These are phyloP conservation scores for Corymbia citriodora DNA, from an alignment of 441 rosid species.

Conservation along the genomic window DNA sequence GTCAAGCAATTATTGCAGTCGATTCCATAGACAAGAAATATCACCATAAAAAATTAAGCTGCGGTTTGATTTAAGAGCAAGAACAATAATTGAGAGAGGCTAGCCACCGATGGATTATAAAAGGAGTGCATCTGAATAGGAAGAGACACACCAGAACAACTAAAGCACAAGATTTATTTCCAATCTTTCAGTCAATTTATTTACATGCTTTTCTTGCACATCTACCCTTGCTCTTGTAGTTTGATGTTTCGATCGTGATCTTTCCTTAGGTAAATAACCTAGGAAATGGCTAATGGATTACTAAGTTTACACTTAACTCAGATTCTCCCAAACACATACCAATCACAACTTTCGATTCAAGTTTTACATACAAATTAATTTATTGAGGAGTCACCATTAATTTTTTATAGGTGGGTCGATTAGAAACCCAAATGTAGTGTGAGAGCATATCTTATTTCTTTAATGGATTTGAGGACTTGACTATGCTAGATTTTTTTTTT, in stretches of 20 bases:
- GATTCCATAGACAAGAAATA: neutral
- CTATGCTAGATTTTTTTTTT: too few relatives aligned
- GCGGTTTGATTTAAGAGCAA: neutral
- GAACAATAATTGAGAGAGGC: neutral
- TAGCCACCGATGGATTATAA: neutral
- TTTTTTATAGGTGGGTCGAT: neutral
- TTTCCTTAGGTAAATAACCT: neutral
- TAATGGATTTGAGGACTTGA: neutral
- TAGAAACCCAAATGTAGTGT: too few relatives aligned
- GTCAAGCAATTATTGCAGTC: neutral
- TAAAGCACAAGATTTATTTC: neutral
- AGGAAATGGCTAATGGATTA: neutral
- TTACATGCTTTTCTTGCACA: neutral
- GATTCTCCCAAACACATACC: neutral
- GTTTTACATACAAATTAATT: too few relatives aligned
- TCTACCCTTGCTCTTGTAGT: neutral
- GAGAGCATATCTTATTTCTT: neutral
- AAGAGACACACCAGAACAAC: neutral
- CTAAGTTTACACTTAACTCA: neutral
- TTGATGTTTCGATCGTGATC: neutral
- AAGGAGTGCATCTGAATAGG: too few relatives aligned
- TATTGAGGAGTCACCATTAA: neutral
- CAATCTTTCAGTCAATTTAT: neutral
- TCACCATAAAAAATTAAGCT: neutral
- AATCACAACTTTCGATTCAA: neutral